Base-by-base conservation (phyloP, 176 grass and related monocot species). In the Cenchrus purpureus region DNA sequence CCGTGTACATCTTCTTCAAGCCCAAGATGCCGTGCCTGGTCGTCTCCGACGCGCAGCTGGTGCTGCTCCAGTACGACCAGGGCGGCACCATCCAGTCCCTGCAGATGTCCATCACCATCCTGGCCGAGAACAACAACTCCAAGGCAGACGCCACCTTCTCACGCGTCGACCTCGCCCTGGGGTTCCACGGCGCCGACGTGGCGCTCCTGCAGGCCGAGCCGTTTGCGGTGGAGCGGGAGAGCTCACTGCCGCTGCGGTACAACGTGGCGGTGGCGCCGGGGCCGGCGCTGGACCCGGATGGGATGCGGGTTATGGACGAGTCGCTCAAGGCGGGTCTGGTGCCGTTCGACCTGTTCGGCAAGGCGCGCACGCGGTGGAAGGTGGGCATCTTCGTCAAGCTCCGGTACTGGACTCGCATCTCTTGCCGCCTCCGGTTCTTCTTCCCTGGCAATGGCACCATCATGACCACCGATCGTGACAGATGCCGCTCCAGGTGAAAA, bases 21-120 rank as follows among this genome's bases (percentile, higher is more conserved):
- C 90, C 88, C 58, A 87, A 45, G 73, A 88, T 73, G 88, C 93
- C 90, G 15, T 88, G 81, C 79, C 71, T 95, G 66, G 14, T 63
- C 13, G 83, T 95, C 50, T 62, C 85, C 40, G 65, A 73, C 43
- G 93, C 90, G 2, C 85, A 62, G 53, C 88, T 95, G 6, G 74
- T 52, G 79, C 57, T 22, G 44, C 85, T 92, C 0, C 28, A 42
- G 59, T 90, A 92, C 40, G 83, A 28, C 44, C 55, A 66, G 55
- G 79, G 46, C 42, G 82, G 90, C 54, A 83, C 79, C 19, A 75
- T 95, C 81, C 14, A 59, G 50, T 61, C 81, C 66, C 55, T 88
- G 12, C 82, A 86, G 32, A 60, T 86, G 71, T 51, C 56, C 11
- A 12, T 95, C 28, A 84, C 63, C 17, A 34, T 92, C 43, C 37